These are phyloP conservation scores for Penicillium sp. DNA, from an alignment of 2,329 filamentous ascomycete species.

Conservation along the genomic window DNA sequence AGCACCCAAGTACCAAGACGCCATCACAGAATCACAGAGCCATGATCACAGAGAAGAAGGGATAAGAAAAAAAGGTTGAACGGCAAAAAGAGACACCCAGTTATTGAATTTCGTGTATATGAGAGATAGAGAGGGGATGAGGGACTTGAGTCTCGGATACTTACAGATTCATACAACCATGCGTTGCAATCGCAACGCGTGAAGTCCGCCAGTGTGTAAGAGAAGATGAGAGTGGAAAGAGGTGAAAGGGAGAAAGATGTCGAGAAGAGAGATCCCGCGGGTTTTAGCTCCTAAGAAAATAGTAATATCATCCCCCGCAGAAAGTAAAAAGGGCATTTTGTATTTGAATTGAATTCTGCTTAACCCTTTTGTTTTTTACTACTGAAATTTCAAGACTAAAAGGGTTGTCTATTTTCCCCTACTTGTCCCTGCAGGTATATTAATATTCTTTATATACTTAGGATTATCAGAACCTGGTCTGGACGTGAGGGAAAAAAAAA, in stretches of 20 bases:
- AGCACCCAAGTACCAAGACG: neutral
- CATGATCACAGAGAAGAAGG: neutral
- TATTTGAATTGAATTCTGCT: neutral
- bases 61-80: neutral
- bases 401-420: neutral
- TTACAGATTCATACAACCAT: slow-evolving; percentile 14
- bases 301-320: neutral
- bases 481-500: neutral
- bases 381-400: too few species aligned
- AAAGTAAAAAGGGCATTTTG: neutral
- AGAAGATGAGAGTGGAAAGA: neutral
- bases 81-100: neutral
- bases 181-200: slow-evolving; percentile 18
- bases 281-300: neutral
- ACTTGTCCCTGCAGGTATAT: neutral
- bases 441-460: neutral
- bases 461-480: neutral
- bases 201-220: slow-evolving; percentile 1
- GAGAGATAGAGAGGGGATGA: neutral
- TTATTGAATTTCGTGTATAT: neutral
- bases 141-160: slow-evolving; percentile 6
- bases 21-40: too few species aligned
- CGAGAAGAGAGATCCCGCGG: neutral
- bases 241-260: neutral
- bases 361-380: too few species aligned